Conservation (phyloP, 495 filamentous ascomycete genomes). For the Cercophora scortea region DNA sequence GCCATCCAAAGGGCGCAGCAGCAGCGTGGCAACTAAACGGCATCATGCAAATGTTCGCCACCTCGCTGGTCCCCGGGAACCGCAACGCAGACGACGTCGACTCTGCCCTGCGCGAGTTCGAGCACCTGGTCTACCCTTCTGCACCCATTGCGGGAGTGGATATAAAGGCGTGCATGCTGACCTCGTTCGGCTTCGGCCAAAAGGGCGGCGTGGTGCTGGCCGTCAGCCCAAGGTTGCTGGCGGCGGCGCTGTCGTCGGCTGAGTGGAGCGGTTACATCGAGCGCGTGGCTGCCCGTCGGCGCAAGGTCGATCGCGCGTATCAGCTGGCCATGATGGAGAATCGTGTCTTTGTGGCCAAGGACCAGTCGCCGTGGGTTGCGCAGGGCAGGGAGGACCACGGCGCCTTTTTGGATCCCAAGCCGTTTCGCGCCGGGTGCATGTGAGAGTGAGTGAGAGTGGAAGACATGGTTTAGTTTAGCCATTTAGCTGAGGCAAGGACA, state of each 20-base stretch:
- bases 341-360: not conserved
- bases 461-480: too few relatives aligned
- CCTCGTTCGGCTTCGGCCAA: slow-evolving; percentile 94
- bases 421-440: too few relatives aligned
- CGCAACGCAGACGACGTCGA: slow-evolving; percentile 92
- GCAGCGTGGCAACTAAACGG: slow-evolving; percentile 98
- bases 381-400: not conserved
- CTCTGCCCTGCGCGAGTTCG: slow-evolving; percentile 81
- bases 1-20: slow-evolving; percentile 92
- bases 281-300: not conserved
- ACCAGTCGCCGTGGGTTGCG: not conserved
- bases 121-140: slow-evolving; percentile 86
- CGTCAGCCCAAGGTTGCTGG: slow-evolving; percentile 85
- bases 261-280: not conserved
- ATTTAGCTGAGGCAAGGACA: too few relatives aligned
- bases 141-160: slow-evolving; percentile 64
- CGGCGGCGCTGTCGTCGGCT: slow-evolving; percentile 65
- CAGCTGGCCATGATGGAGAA: not conserved
- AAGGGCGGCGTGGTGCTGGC: slow-evolving; percentile 91
- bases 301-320: not conserved
- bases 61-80: slow-evolving; percentile 83
- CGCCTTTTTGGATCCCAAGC: not conserved
- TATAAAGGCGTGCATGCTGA: slow-evolving; percentile 86
- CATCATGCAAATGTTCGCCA: slow-evolving; percentile 78
- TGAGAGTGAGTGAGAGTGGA: too few relatives aligned